These are phyloP conservation scores for Inga leiocalycina DNA, from an alignment of 306 rosid species.

Conservation along the genomic window DNA sequence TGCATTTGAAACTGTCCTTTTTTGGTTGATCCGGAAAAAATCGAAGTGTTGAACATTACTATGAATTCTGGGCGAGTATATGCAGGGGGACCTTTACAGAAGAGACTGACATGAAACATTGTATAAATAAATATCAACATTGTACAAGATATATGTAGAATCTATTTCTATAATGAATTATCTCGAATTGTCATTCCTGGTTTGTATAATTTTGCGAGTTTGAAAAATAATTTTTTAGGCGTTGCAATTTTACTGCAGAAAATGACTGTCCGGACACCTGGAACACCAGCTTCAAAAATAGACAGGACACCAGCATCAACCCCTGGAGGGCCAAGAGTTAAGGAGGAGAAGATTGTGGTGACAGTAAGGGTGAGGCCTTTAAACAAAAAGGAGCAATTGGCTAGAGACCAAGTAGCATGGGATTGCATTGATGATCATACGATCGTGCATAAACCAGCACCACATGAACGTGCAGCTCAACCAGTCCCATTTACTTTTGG, in stretches of 20 bases:
- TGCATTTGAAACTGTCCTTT: background rate
- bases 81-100: background rate
- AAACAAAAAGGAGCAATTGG: slow-evolving; percentile 82
- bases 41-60: background rate
- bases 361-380: slow-evolving; percentile 93
- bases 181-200: background rate
- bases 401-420: slow-evolving; percentile 97
- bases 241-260: slow-evolving; percentile 34
- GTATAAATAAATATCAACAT: background rate
- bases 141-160: background rate
- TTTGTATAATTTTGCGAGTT: background rate
- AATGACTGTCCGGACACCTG: slow-evolving; percentile 88
- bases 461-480: slow-evolving; percentile 72
- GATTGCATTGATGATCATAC: slow-evolving; percentile 81
- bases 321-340: slow-evolving; percentile 74
- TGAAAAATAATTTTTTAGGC: background rate
- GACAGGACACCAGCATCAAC: slow-evolving; percentile 88
- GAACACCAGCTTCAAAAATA: slow-evolving; percentile 87
- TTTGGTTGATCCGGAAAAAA: background rate
- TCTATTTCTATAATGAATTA: background rate
- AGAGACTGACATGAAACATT: background rate
- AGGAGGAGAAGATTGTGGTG: slow-evolving; percentile 96
- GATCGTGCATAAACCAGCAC: slow-evolving; percentile 65
- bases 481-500: slow-evolving; percentile 82
- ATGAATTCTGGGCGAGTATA: background rate